These are phyloP conservation scores for Chrysoporthe deuterocubensis DNA, from an alignment of 2,329 filamentous ascomycete genomes.

Conservation along the genomic window DNA sequence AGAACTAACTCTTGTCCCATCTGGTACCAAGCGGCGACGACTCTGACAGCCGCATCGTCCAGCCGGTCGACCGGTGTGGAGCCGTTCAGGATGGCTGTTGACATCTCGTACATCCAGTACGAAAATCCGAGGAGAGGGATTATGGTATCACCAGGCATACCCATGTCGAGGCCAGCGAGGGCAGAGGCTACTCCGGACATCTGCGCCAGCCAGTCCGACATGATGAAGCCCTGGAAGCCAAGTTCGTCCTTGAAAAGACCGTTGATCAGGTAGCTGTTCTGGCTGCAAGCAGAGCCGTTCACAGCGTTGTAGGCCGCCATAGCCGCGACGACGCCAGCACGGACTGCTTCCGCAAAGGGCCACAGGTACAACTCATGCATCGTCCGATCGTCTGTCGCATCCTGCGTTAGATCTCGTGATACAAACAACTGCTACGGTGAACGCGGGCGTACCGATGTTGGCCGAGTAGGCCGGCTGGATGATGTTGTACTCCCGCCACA, in stretches of 20 bases:
- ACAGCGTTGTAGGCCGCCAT: constrained; percentile 73
- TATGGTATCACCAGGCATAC: constrained; percentile 62
- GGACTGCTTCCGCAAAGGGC: constrained; percentile 76
- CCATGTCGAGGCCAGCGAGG: constrained; percentile 72
- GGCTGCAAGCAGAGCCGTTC: constrained; percentile 81
- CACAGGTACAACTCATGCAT: constrained; percentile 78
- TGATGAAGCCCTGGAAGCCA: constrained; percentile 80
- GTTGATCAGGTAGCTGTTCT: constrained; percentile 78
- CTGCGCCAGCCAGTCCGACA: constrained; percentile 83
- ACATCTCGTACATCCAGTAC: constrained; percentile 61
- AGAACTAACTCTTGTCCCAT: constrained; percentile 55
- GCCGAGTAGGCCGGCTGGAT: constrained; percentile 59
- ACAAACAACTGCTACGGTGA: constrained; percentile 52
- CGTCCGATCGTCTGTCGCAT: constrained; percentile 65
- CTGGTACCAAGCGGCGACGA: constrained; percentile 64
- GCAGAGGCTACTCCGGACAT: constrained; percentile 74
- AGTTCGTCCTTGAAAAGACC: constrained; percentile 78
- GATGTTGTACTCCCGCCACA: constrained; percentile 61
- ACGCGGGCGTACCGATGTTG: constrained; percentile 50
- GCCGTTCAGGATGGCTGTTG: constrained; percentile 58
- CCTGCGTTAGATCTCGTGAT: constrained; percentile 2
- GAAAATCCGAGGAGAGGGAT: constrained; percentile 56
- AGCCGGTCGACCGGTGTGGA: constrained; percentile 59
- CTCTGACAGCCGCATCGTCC: constrained; percentile 60
- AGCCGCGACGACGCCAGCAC: constrained; percentile 65